phyloP scores from a whole-genome alignment of 345 rosid genomes.

The Syzygium oleosum region DNA sequence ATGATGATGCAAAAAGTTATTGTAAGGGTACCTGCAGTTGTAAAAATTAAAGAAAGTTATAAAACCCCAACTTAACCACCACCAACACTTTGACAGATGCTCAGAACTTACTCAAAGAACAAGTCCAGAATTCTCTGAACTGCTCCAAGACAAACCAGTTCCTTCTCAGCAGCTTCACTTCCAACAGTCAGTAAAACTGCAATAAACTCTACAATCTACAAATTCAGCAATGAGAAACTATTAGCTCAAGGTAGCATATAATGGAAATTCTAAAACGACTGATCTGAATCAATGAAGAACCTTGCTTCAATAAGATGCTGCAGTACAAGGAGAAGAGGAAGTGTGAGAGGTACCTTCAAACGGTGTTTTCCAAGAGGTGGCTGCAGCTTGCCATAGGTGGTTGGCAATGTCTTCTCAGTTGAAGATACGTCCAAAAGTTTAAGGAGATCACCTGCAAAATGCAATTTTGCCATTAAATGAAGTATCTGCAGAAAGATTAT shows the following conservation, averaged over 20 bases:
- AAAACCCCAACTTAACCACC: neutral
- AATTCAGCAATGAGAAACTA: neutral
- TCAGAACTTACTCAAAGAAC: slow-evolving; percentile 75
- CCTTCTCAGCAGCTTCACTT: slow-evolving; percentile 81
- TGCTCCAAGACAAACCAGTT: slow-evolving; percentile 66
- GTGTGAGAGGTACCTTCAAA: slow-evolving; percentile 43
- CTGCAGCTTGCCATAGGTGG: slow-evolving; percentile 87
- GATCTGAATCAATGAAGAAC: neutral
- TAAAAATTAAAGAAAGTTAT: slow-evolving; percentile 1
- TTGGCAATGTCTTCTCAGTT: slow-evolving; percentile 43
- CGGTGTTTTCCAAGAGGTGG: slow-evolving; percentile 97
- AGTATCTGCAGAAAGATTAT: neutral
- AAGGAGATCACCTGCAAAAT: slow-evolving; percentile 61
- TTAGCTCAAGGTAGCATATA: neutral
- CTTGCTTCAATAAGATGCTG: neutral
- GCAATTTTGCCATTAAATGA: neutral
- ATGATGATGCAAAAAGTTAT: slow-evolving; percentile 90
- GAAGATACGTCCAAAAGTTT: slow-evolving; percentile 71
- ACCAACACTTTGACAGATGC: neutral
- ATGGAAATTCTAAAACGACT: neutral
- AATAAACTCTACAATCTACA: slow-evolving; percentile 90
- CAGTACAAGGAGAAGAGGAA: neutral
- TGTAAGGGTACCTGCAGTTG: slow-evolving; percentile 77
- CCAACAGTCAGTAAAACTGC: slow-evolving; percentile 76
- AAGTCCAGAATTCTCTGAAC: slow-evolving; percentile 57